A percentile compares a stretch with the other conserved stretches of the same genome.
These are phyloP conservation scores for Hyphodiscus hymeniophilus DNA, from an alignment of 495 filamentous ascomycete genomes.

Conservation along the genomic window DNA sequence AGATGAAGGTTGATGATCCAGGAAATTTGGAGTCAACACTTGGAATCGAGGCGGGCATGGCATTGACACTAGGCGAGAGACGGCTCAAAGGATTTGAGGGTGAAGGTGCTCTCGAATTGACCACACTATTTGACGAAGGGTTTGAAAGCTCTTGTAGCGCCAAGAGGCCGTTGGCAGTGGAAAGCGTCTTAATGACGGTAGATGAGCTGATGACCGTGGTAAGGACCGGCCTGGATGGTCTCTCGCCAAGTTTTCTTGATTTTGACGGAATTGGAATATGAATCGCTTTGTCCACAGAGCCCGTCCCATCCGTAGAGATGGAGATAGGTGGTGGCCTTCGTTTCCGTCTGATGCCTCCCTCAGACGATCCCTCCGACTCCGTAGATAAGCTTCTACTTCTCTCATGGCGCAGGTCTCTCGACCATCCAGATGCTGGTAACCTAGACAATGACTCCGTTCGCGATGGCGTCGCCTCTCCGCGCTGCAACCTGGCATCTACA, in stretches of 20 bases:
- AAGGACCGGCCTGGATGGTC: conserved; percentile 5
- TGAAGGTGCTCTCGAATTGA: conserved; percentile 7
- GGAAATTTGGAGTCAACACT: conserved; percentile 15
- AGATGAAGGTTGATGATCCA: conserved; percentile 1
- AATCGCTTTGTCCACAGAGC: conserved; percentile 8
- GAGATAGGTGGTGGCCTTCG: conserved; percentile 14
- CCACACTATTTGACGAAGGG: conserved; percentile 8
- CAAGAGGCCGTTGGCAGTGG: not conserved
- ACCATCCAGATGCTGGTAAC: conserved; percentile 1
- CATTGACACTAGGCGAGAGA: conserved; percentile 7
- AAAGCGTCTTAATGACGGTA: not conserved
- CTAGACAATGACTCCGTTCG: conserved; percentile 1
- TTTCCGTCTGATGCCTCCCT: conserved; percentile 6
- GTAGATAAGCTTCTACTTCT: conserved; percentile 12
- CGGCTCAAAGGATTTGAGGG: conserved; percentile 2
- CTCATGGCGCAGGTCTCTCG: conserved; percentile 2
- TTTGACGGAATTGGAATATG: conserved; percentile 9
- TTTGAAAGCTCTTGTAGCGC: conserved; percentile 8
- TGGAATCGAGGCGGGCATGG: conserved; percentile 13
- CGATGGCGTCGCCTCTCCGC: conserved; percentile 17
- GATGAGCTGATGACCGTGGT: conserved; percentile 17
- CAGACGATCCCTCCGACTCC: conserved; percentile 8
- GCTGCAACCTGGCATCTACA: conserved; percentile 26
- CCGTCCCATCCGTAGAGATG: conserved; percentile 5
- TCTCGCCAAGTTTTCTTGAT: conserved; percentile 7